Base-by-base conservation (phyloP, 306 rosid genomes). In the Benincasa hispida region DNA sequence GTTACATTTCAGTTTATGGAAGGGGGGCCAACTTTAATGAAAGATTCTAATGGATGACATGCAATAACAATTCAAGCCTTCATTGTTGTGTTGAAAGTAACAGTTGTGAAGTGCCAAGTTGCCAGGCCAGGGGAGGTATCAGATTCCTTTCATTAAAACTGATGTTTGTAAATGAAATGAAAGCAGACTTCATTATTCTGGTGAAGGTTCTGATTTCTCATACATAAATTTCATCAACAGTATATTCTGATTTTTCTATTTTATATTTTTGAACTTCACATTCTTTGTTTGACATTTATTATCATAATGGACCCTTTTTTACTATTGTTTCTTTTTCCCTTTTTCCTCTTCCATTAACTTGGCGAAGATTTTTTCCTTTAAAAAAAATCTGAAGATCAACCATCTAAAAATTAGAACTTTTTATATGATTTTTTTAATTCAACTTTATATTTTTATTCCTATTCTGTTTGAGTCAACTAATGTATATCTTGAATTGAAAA, bases 11-110 rank as follows among this genome's bases (percentile, higher is more conserved):
- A 48, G 47, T 24, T 48, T 57, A 62, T 60, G 66, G 78, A 45
- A 80, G 18, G 9, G 24, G 35, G 76, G 47, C 10, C 45, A 72
- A 30, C 75, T 55, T 70, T 80, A 48, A 82, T 62, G 76, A 47
- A 56, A 79, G 88, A 62, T 79, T 75, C 87, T 82, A 73, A 75
- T 80, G 82, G 79, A 74, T 74, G 84, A 83, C 79, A 80, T 18
- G 57, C 41, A 48, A 76, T 83, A 78, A 17, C 55, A 50, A 18
- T 50, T 17, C 8, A 53, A 80, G 42, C 76, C 76, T 37, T 51
- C 68, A 48, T 74, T 72, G 60, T 51, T 50, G 47, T 18, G 45
- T 72, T 50, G 78, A 48, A 80, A 77, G 76, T 75, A 69, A 78
- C 84, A 78, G 81, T 72, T 80, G 0, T 75, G 67, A 42, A 55